Conservation (phyloP, 495 filamentous ascomycete genomes). For the Annulohypoxylon moriforme region DNA sequence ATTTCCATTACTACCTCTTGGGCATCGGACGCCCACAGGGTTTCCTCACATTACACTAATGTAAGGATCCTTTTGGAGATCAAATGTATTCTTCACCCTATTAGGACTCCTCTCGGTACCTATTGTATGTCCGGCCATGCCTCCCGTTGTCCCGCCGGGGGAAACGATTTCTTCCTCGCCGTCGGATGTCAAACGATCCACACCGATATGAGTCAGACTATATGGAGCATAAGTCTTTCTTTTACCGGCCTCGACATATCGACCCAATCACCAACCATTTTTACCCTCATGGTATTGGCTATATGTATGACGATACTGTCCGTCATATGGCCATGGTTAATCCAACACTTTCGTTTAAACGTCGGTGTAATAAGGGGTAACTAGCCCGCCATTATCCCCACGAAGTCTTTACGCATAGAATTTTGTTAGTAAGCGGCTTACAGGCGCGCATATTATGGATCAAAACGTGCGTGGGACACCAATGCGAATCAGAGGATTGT, state of each 20-base stretch:
- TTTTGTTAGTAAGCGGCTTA: not conserved
- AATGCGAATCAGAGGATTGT: constrained; percentile 21
- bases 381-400: constrained; percentile 34
- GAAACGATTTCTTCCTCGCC: constrained; percentile 19
- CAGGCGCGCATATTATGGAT: not conserved
- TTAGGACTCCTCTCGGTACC: constrained; percentile 16
- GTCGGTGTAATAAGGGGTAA: constrained; percentile 28
- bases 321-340: constrained; percentile 3
- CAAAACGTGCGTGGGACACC: constrained; percentile 17
- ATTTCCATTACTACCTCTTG: too few species aligned
- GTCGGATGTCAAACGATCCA: constrained; percentile 13
- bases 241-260: not conserved
- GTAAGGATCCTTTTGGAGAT: too few species aligned
- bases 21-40: too few species aligned
- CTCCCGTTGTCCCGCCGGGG: not conserved
- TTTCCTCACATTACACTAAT: too few species aligned
- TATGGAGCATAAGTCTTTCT: constrained; percentile 15
- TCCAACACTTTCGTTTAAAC: constrained; percentile 29
- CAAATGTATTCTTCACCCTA: not conserved
- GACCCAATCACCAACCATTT: constrained; percentile 7
- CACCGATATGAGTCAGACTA: constrained; percentile 18
- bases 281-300: not conserved
- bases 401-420: constrained; percentile 33
- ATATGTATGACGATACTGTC: constrained; percentile 11
- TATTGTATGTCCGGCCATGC: constrained; percentile 5